Conservation (phyloP, 805 yeast species). For the Candida qinlingensis region DNA sequence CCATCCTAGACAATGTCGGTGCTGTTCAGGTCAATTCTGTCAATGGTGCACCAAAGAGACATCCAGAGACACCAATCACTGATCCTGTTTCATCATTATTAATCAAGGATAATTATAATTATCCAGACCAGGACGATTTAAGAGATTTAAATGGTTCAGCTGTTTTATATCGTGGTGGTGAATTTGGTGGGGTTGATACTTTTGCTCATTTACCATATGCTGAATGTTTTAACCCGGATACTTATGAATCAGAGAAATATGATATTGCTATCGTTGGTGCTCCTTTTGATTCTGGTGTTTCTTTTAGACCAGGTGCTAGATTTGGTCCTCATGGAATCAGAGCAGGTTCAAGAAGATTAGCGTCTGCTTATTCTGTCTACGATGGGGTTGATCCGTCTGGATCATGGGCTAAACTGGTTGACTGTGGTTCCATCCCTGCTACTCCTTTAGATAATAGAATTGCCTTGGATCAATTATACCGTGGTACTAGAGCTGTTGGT, state of each 20-base stretch:
- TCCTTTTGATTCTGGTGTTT: slow-evolving; percentile 50
- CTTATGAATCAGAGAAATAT: slow-evolving; percentile 31
- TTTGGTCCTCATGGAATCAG: slow-evolving; percentile 48
- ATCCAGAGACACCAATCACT: slow-evolving; percentile 24
- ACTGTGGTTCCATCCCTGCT: slow-evolving; percentile 60
- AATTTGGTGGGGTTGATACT: slow-evolving; percentile 49
- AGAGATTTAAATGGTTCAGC: slow-evolving; percentile 36
- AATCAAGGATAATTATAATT: slow-evolving; percentile 28
- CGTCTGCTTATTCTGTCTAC: slow-evolving; percentile 38
- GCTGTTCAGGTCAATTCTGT: slow-evolving; percentile 19
- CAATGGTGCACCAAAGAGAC: slow-evolving; percentile 23
- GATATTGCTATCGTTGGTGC: slow-evolving; percentile 51
- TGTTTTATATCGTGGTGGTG: slow-evolving; percentile 34
- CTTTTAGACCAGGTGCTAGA: slow-evolving; percentile 48
- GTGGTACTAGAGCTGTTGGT: slow-evolving; percentile 42
- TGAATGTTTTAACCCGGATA: slow-evolving; percentile 40
- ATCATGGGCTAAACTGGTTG: slow-evolving; percentile 43
- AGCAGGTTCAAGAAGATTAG: slow-evolving; percentile 40
- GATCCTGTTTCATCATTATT: slow-evolving; percentile 27
- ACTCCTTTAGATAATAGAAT: slow-evolving; percentile 60
- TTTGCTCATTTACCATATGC: slow-evolving; percentile 45
- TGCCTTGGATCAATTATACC: slow-evolving; percentile 54
- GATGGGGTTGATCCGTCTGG: slow-evolving; percentile 57
- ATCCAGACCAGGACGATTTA: slow-evolving; percentile 34
- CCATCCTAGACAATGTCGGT: slow-evolving; percentile 27